These are phyloP conservation scores for Stemphylium beticola DNA, from an alignment of 2,329 filamentous ascomycete genomes.

Conservation along the genomic window DNA sequence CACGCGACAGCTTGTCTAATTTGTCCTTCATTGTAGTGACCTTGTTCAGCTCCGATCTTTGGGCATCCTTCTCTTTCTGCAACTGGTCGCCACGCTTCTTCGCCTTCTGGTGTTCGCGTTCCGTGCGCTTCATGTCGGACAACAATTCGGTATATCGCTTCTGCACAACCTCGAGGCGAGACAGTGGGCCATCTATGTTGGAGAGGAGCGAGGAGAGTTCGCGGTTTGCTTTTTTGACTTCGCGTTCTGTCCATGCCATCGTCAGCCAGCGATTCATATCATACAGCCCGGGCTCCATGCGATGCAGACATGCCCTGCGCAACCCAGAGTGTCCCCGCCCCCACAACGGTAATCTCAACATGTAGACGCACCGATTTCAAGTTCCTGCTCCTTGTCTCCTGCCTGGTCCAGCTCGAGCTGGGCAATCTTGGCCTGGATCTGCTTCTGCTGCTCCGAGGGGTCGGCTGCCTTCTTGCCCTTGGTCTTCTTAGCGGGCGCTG, in stretches of 20 bases:
- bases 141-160: constrained; percentile 91
- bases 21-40: constrained; percentile 93
- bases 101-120: constrained; percentile 92
- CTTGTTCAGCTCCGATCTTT: constrained; percentile 86
- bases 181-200: constrained; percentile 89
- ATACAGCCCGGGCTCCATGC: constrained; percentile 8
- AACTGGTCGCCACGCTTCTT: constrained; percentile 93
- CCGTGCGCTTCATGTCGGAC: constrained; percentile 92
- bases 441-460: constrained; percentile 86
- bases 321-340: constrained; percentile 7
- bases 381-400: constrained; percentile 92
- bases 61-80: constrained; percentile 95
- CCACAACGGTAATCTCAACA: constrained; percentile 6
- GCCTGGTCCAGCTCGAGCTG: constrained; percentile 93
- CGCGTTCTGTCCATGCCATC: constrained; percentile 69
- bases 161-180: constrained; percentile 87
- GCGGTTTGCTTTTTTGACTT: constrained; percentile 91
- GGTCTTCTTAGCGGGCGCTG: constrained; percentile 71
- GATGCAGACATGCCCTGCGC: constrained; percentile 13
- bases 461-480: constrained; percentile 87
- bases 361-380: constrained; percentile 77
- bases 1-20: constrained; percentile 91
- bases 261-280: constrained; percentile 32
- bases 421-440: constrained; percentile 90
- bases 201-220: constrained; percentile 84